Evolutionary conservation across 768 basidiomycete genomes (phyloP).

Genomic region (Lactifluus subvellereus): DNA sequence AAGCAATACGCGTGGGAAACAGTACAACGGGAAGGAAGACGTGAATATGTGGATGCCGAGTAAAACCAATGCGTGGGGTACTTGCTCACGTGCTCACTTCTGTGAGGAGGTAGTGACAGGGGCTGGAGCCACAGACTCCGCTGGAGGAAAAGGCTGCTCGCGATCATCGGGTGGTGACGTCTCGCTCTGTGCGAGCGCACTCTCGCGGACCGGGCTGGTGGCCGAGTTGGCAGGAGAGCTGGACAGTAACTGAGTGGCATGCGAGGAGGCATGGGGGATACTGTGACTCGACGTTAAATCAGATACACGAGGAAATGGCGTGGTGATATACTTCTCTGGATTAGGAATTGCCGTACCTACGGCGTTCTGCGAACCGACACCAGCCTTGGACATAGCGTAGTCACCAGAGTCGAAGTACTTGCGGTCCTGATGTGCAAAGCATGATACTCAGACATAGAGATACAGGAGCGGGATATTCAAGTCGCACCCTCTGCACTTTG

Average conservation of each 20-base stretch:
- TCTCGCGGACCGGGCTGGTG: constrained; percentile 24
- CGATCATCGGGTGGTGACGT: constrained; percentile 2
- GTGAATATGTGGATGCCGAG: neutral
- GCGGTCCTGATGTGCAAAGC: constrained; percentile 60
- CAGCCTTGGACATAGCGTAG: constrained; percentile 94
- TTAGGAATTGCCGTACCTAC: constrained; percentile 98
- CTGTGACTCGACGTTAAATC: constrained; percentile 36
- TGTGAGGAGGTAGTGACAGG: constrained; percentile 8
- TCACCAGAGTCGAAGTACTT: constrained; percentile 99
- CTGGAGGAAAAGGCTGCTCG: constrained; percentile 8
- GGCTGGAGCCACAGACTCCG: constrained; percentile 6
- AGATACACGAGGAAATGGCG: constrained; percentile 14
- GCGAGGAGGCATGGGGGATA: constrained; percentile 85
- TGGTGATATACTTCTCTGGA: constrained; percentile 77
- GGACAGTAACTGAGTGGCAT: constrained; percentile 31
- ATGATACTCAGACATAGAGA: constrained; percentile 14
- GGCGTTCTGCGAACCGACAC: constrained; percentile 76
- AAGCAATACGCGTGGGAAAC: constrained; percentile 11
- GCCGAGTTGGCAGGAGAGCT: constrained; percentile 20
- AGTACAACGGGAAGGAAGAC: constrained; percentile 7
- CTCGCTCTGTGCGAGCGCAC: constrained; percentile 16
- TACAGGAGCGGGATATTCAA: constrained; percentile 7
- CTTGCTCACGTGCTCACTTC: constrained; percentile 16
- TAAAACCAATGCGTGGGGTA: constrained; percentile 7
- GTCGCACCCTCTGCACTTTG: constrained; percentile 89